These are phyloP conservation scores for Cryptosporidium tyzzeri DNA, from an alignment of 169 alveolate species.

Conservation along the genomic window DNA sequence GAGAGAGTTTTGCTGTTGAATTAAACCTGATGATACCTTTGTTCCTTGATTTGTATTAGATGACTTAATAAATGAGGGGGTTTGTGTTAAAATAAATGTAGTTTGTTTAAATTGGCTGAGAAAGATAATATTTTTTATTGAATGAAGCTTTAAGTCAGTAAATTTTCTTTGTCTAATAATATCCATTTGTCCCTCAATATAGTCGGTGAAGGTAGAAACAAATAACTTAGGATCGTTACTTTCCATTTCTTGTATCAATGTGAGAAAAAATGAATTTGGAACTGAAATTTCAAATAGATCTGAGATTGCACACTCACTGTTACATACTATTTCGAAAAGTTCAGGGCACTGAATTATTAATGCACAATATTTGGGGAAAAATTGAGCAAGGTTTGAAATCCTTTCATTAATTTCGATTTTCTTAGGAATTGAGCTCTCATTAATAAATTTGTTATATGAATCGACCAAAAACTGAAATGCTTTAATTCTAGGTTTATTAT, in stretches of 20 bases:
- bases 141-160: background rate
- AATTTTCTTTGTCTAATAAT: conserved; percentile 26
- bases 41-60: background rate
- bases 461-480: conserved; percentile 52
- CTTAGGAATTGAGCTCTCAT: conserved; percentile 2
- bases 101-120: conserved; percentile 46
- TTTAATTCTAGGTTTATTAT: conserved; percentile 13
- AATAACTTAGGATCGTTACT: conserved; percentile 22
- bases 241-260: conserved; percentile 32
- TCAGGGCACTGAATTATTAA: conserved; percentile 69
- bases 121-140: conserved; percentile 40
- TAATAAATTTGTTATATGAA: conserved; percentile 34
- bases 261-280: conserved; percentile 25
- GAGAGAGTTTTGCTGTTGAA: conserved; percentile 41
- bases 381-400: background rate
- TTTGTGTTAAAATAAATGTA: conserved; percentile 13
- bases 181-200: conserved; percentile 8
- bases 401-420: conserved; percentile 22
- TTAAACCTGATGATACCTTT: conserved; percentile 22
- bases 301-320: conserved; percentile 3
- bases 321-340: conserved; percentile 24
- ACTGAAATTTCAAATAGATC: conserved; percentile 31
- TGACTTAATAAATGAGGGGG: conserved; percentile 20
- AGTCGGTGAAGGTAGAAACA: background rate
- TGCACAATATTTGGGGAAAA: conserved; percentile 72